phyloP scores from a whole-genome alignment of 768 basidiomycete species.

The Rhodotorula paludigena region DNA sequence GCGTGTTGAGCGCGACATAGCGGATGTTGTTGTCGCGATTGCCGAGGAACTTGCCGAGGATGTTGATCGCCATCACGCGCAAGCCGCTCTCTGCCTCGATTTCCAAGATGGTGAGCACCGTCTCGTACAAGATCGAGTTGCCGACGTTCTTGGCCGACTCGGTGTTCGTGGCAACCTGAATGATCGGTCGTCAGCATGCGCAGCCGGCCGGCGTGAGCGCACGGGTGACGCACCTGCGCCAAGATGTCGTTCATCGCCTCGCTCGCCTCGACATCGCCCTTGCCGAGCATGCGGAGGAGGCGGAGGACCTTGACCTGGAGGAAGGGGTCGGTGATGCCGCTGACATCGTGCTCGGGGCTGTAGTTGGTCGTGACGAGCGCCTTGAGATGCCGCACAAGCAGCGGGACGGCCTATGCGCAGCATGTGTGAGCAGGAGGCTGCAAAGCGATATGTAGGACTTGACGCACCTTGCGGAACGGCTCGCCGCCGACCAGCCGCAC shows the following conservation, averaged over 20 bases:
- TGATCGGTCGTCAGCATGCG: background rate
- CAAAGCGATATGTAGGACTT: no score
- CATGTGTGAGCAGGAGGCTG: no score
- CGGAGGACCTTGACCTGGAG: conserved; percentile 86
- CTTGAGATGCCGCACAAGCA: conserved; percentile 91
- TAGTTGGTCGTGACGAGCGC: conserved; percentile 92
- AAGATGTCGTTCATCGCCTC: conserved; percentile 98
- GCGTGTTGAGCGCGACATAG: conserved; percentile 94
- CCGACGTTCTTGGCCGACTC: conserved; percentile 97
- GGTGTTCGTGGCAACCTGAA: conserved; percentile 95
- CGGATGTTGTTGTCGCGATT: conserved; percentile 98
- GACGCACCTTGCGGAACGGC: conserved; percentile 78
- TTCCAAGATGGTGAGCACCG: conserved; percentile 89
- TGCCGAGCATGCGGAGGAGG: conserved; percentile 79
- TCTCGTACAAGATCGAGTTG: conserved; percentile 95
- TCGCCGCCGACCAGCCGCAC: conserved; percentile 72
- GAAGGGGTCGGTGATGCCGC: conserved; percentile 97
- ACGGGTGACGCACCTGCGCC: conserved; percentile 62
- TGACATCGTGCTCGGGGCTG: conserved; percentile 97
- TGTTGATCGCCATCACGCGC: conserved; percentile 99
- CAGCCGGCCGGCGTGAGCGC: no score
- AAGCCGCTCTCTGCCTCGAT: conserved; percentile 94
- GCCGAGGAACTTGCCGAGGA: conserved; percentile 93
- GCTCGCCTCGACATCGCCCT: conserved; percentile 74
- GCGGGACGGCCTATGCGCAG: conserved; percentile 67